Evolutionary conservation across 2,329 filamentous ascomycete genomes (phyloP).

Genomic region (Leptoxyphium fumago): DNA sequence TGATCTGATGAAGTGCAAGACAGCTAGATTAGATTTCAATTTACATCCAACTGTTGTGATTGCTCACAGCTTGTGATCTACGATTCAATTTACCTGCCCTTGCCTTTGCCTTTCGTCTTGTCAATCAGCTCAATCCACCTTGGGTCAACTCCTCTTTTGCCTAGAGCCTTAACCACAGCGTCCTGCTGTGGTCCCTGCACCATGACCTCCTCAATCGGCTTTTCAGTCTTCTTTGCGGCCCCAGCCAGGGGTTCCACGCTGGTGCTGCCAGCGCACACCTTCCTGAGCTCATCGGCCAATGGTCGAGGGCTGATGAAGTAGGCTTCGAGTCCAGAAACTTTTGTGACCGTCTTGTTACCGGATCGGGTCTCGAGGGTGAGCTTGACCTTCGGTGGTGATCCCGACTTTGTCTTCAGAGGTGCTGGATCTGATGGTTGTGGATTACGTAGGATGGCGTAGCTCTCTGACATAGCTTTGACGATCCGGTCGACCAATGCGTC

Average conservation of each 20-base stretch:
- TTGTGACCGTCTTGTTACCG: slow-evolving; percentile 52
- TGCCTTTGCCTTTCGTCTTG: slow-evolving; percentile 53
- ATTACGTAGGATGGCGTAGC: slow-evolving; percentile 42
- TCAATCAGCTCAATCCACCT: slow-evolving; percentile 51
- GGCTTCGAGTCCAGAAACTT: slow-evolving; percentile 44
- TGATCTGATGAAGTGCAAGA: too few relatives aligned
- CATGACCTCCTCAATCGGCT: slow-evolving; percentile 50
- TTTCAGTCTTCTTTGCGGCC: slow-evolving; percentile 44
- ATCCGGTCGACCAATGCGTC: slow-evolving; percentile 47
- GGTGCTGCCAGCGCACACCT: slow-evolving; percentile 53
- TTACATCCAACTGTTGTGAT: too few relatives aligned
- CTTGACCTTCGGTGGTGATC: slow-evolving; percentile 43
- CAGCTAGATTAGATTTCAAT: too few relatives aligned
- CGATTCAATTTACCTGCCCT: slow-evolving; percentile 3
- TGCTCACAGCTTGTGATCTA: too few relatives aligned
- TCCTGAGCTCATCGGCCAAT: slow-evolving; percentile 51
- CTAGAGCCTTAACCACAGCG: slow-evolving; percentile 44
- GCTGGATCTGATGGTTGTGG: slow-evolving; percentile 19
- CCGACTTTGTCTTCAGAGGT: slow-evolving; percentile 45
- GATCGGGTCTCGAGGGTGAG: slow-evolving; percentile 49
- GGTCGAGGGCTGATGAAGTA: slow-evolving; percentile 46
- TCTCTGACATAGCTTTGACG: slow-evolving; percentile 39
- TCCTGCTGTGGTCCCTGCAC: slow-evolving; percentile 53
- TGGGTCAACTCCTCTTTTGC: slow-evolving; percentile 41
- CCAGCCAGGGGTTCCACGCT: slow-evolving; percentile 48